Conservation (phyloP, 202 grass and related monocot genomes). For the Panicum virgatum region DNA sequence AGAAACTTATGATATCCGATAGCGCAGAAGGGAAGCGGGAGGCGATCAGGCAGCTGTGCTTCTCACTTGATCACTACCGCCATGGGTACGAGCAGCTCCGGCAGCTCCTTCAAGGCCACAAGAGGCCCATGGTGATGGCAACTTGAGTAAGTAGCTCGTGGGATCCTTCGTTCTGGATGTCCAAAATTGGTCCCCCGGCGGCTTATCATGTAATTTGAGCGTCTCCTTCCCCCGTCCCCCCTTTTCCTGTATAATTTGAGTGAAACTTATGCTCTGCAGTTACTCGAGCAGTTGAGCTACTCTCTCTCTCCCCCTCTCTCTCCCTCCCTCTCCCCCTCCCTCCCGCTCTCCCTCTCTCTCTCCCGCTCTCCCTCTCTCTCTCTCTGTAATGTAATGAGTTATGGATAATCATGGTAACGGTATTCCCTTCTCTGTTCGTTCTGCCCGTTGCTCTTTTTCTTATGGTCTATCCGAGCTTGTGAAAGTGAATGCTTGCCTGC, state of each 20-base stretch:
- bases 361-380: too few relatives aligned
- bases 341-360: too few relatives aligned
- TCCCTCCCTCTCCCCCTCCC: too few relatives aligned
- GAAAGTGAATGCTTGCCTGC: too few relatives aligned
- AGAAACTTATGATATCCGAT: conserved; percentile 61
- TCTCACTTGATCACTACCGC: conserved; percentile 93
- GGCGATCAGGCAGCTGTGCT: conserved; percentile 93
- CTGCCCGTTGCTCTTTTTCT: too few relatives aligned
- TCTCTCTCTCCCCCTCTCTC: too few relatives aligned
- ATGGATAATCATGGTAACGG: too few relatives aligned
- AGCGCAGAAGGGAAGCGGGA: conserved; percentile 82
- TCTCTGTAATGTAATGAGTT: too few relatives aligned
- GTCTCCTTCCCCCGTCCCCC: not conserved
- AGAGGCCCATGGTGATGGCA: conserved; percentile 61
- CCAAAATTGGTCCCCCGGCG: not conserved
- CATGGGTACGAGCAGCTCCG: conserved; percentile 73
- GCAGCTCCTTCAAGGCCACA: conserved; percentile 71
- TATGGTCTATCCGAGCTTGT: too few relatives aligned
- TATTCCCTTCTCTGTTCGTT: too few relatives aligned
- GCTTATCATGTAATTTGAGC: conserved; percentile 10
- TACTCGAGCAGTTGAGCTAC: not conserved
- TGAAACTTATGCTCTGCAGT: conserved; percentile 1
- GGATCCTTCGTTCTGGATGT: conserved; percentile 28
- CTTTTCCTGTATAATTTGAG: not conserved
- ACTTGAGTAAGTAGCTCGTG: conserved; percentile 25